These are phyloP conservation scores for Pythium chondricola DNA, from an alignment of 352 stramenopile species.

Conservation along the genomic window DNA sequence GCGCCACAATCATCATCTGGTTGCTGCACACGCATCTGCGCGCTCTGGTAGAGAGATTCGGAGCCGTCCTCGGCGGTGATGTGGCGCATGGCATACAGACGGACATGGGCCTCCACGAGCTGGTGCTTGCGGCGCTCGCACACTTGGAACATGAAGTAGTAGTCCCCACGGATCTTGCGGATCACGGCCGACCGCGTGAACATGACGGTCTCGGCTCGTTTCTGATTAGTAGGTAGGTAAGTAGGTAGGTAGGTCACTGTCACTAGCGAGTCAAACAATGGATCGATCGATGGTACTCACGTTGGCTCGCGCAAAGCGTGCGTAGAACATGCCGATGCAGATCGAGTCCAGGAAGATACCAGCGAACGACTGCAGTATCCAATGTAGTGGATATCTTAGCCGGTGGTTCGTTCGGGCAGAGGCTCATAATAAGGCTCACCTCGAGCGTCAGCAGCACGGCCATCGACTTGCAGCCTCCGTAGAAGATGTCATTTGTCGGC, in stretches of 20 bases:
- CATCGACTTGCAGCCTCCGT: constrained; percentile 76
- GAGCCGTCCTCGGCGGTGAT: constrained; percentile 41
- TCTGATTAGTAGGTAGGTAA: constrained; percentile 34
- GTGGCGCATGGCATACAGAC: constrained; percentile 77
- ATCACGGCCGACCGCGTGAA: constrained; percentile 84
- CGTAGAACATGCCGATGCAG: constrained; percentile 86
- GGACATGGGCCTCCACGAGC: constrained; percentile 79
- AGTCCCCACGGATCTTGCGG: constrained; percentile 84
- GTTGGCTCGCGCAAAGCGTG: constrained; percentile 72
- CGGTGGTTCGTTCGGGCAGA: too few relatives aligned
- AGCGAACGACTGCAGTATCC: constrained; percentile 69
- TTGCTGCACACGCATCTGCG: constrained; percentile 87
- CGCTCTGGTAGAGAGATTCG: constrained; percentile 67
- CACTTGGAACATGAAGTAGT: constrained; percentile 90
- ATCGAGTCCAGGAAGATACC: constrained; percentile 85
- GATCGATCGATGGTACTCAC: constrained; percentile 32
- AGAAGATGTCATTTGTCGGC: constrained; percentile 86
- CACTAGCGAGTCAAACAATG: neutral
- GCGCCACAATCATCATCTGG: constrained; percentile 75
- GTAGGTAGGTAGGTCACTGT: neutral
- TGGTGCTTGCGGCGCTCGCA: constrained; percentile 88
- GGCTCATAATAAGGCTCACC: constrained; percentile 16
- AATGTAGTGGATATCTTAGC: too few relatives aligned
- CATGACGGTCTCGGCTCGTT: constrained; percentile 83
- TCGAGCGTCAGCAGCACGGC: constrained; percentile 73